Conservation (phyloP, 768 basidiomycete species). For the Dentipellis sp. region DNA sequence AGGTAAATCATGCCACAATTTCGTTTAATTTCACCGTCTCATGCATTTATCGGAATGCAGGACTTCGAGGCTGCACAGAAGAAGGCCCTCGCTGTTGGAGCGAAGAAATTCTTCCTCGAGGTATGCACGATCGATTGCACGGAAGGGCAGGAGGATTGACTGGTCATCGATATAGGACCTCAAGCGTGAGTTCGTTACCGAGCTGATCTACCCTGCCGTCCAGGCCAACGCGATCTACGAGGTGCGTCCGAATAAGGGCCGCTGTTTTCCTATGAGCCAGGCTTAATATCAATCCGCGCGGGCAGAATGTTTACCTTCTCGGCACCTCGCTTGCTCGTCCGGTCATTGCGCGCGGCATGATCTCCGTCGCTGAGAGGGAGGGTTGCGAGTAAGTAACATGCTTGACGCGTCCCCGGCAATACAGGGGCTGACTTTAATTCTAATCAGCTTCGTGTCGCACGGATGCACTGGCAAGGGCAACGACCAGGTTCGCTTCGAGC, state of each 20-base stretch:
- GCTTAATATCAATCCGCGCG: neutral
- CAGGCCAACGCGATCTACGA: conserved; percentile 99
- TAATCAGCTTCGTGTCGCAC: conserved; percentile 80
- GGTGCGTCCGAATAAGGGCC: conserved; percentile 29
- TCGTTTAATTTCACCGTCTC: neutral
- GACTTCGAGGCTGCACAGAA: conserved; percentile 87
- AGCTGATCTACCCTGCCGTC: conserved; percentile 95
- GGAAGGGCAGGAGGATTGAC: neutral
- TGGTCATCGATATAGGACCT: conserved; percentile 53
- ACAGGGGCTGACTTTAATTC: neutral
- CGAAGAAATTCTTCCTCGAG: conserved; percentile 92
- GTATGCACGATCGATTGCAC: conserved; percentile 26
- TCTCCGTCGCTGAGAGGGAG: conserved; percentile 80
- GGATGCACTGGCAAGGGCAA: conserved; percentile 99
- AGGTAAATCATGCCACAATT: conserved; percentile 32
- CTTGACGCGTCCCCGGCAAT: neutral
- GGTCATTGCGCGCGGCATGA: conserved; percentile 99
- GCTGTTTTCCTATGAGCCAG: neutral
- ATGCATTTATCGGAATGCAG: conserved; percentile 28
- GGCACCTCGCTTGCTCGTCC: conserved; percentile 97
- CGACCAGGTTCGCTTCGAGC: conserved; percentile 98
- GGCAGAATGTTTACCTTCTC: conserved; percentile 88
- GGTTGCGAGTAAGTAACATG: conserved; percentile 78
- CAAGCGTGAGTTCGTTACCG: conserved; percentile 89
- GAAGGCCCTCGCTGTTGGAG: conserved; percentile 87